A percentile compares a stretch with the other conserved stretches of the same genome.
phyloP scores from a whole-genome alignment of 225 moss, liverwort and hornwort genomes.

The Marchantia paleacea region DNA sequence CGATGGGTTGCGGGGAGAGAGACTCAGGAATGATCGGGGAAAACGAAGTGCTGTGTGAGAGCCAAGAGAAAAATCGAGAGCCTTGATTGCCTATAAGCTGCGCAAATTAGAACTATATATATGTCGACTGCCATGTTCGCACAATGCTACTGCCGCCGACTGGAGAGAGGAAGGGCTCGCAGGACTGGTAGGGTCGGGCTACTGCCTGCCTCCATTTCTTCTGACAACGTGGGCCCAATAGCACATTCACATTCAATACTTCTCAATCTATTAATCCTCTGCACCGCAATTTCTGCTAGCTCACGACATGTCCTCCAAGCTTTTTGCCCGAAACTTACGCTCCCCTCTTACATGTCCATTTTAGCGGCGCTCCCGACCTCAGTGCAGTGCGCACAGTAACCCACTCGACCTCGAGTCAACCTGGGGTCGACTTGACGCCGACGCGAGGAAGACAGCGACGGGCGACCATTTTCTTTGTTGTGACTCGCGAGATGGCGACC shows the following conservation, averaged over 20 bases:
- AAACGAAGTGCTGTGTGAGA: neutral
- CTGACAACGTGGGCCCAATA: neutral
- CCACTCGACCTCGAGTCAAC: neutral
- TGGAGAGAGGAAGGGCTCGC: neutral
- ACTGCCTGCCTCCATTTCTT: neutral
- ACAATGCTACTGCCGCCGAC: neutral
- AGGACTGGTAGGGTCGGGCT: neutral
- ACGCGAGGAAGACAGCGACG: no score
- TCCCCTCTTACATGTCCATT: neutral
- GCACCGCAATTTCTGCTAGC: neutral
- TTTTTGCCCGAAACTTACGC: neutral
- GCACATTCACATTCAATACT: neutral
- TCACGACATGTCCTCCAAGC: neutral
- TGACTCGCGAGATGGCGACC: no score
- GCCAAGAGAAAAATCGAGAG: neutral
- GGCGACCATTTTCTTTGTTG: no score
- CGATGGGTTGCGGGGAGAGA: neutral
- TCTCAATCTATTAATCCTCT: conserved; percentile 4
- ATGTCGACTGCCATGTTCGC: neutral
- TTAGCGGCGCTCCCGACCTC: neutral
- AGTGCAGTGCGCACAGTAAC: neutral
- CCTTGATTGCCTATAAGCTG: neutral
- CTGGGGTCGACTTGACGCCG: no score
- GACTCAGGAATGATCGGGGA: neutral
- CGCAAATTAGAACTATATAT: neutral